These are phyloP conservation scores for Hypoxylon sp. DNA, from an alignment of 2,329 filamentous ascomycete genomes.

Conservation along the genomic window DNA sequence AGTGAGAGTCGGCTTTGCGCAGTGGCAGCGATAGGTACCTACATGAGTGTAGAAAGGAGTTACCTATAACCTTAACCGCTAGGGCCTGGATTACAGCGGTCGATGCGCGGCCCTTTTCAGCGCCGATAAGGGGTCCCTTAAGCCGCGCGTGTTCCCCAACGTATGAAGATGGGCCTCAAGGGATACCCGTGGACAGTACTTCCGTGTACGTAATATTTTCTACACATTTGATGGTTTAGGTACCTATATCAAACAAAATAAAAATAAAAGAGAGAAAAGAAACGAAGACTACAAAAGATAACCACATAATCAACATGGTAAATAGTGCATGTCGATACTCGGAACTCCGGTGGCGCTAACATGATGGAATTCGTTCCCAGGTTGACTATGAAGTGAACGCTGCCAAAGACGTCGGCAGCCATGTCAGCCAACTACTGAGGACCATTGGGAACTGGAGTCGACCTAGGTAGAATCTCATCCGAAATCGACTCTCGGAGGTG, in stretches of 20 bases:
- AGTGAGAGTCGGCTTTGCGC: constrained; percentile 3
- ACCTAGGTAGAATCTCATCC: constrained; percentile 26
- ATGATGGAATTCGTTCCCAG: neutral
- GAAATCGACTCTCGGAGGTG: neutral
- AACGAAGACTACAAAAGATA: neutral
- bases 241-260: too few species aligned
- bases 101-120: constrained; percentile 7
- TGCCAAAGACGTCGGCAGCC: constrained; percentile 25
- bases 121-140: neutral
- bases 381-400: constrained; percentile 32
- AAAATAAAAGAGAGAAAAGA: neutral
- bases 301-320: constrained; percentile 19
- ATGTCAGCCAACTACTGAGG: constrained; percentile 37
- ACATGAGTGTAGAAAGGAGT: too few species aligned
- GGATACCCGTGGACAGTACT: neutral
- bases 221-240: too few species aligned
- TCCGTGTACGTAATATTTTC: neutral
- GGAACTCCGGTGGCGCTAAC: constrained; percentile 6
- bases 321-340: neutral
- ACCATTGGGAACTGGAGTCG: constrained; percentile 41
- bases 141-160: neutral
- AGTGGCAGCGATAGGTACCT: neutral
- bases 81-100: neutral
- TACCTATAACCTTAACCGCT: too few species aligned
- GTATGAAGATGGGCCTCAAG: neutral